phyloP scores from a whole-genome alignment of 2,329 filamentous ascomycete species.

The Amphichorda felina region DNA sequence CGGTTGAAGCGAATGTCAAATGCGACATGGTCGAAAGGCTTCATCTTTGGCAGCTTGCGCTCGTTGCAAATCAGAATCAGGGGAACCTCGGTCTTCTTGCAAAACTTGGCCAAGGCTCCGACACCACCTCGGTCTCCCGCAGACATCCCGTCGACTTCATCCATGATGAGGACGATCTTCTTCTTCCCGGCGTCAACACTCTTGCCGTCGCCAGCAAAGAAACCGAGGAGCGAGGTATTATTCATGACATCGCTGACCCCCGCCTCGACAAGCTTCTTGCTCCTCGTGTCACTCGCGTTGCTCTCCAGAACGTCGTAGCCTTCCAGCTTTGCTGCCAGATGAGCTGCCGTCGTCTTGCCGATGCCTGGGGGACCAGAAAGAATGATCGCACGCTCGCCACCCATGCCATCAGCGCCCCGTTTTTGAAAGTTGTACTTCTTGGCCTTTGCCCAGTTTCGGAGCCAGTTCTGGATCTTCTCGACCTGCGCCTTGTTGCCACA shows the following conservation, averaged over 20 bases:
- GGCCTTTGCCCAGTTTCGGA: slow-evolving; percentile 68
- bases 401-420: slow-evolving; percentile 73
- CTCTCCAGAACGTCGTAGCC: slow-evolving; percentile 90
- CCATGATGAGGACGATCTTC: slow-evolving; percentile 95
- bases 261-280: slow-evolving; percentile 87
- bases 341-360: slow-evolving; percentile 93
- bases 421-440: slow-evolving; percentile 74
- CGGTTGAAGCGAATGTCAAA: slow-evolving; percentile 80
- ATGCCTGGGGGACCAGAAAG: slow-evolving; percentile 93
- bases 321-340: slow-evolving; percentile 84
- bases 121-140: slow-evolving; percentile 93
- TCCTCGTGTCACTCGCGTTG: slow-evolving; percentile 90
- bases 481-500: slow-evolving; percentile 90
- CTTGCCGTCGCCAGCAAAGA: slow-evolving; percentile 76
- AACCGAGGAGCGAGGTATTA: slow-evolving; percentile 85
- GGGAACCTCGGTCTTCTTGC: slow-evolving; percentile 88
- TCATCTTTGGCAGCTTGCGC: slow-evolving; percentile 89
- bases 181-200: slow-evolving; percentile 72
- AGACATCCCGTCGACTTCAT: slow-evolving; percentile 98
- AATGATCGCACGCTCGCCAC: slow-evolving; percentile 78
- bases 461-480: slow-evolving; percentile 81
- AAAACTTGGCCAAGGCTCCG: slow-evolving; percentile 83
- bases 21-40: slow-evolving; percentile 81
- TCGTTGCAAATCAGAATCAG: slow-evolving; percentile 99
- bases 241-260: slow-evolving; percentile 85